phyloP scores from a whole-genome alignment of 805 yeast genomes.

The Metschnikowia amazonensis region DNA sequence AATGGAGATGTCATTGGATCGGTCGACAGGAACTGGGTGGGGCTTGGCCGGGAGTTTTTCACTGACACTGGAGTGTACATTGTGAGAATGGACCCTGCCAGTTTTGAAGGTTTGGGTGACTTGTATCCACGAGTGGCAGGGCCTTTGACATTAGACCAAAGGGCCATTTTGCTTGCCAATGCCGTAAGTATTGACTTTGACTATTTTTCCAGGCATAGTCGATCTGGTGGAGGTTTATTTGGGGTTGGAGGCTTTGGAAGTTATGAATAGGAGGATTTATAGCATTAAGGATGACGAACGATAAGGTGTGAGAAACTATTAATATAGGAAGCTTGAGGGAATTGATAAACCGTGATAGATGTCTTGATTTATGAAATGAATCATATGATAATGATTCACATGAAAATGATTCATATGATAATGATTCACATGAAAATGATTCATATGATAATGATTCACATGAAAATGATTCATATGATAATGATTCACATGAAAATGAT shows the following conservation, averaged over 20 bases:
- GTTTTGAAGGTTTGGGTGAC: slow-evolving; percentile 57
- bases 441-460: no score
- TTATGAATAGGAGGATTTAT: slow-evolving; percentile 23
- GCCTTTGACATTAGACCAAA: slow-evolving; percentile 67
- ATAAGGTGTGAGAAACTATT: no score
- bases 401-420: no score
- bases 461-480: no score
- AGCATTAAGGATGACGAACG: no score
- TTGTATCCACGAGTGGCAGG: slow-evolving; percentile 49
- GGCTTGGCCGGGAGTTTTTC: slow-evolving; percentile 85
- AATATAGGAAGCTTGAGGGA: no score
- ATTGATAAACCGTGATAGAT: no score
- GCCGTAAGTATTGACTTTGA: slow-evolving; percentile 94
- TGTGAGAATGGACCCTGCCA: slow-evolving; percentile 71
- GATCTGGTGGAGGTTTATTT: slow-evolving; percentile 44
- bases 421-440: no score
- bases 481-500: no score
- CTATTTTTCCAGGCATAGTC: slow-evolving; percentile 89
- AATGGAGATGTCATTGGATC: slow-evolving; percentile 59
- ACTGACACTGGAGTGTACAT: slow-evolving; percentile 95
- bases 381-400: no score
- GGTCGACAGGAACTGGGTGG: slow-evolving; percentile 93
- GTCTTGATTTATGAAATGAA: no score
- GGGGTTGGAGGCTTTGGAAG: slow-evolving; percentile 22
- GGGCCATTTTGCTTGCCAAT: slow-evolving; percentile 81